Percentiles rank a stretch among this genome's conserved stretches.
Conservation (phyloP, 1,139 yeast genomes). For the Yamadazyma diospyri region DNA sequence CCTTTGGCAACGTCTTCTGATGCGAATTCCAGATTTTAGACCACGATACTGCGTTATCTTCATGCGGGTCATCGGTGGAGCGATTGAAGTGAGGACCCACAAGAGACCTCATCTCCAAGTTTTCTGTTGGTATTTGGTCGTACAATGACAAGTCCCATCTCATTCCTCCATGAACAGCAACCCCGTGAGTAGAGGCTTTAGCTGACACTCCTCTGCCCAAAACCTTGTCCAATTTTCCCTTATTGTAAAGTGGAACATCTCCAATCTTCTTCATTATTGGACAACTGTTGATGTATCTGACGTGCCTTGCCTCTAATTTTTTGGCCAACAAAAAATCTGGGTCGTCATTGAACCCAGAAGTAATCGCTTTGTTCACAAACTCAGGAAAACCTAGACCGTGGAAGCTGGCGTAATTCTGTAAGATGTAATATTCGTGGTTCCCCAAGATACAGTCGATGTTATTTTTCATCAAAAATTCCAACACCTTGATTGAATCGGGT, state of each 20-base stretch:
- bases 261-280: conserved; percentile 65
- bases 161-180: conserved; percentile 79
- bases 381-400: conserved; percentile 45
- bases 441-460: conserved; percentile 76
- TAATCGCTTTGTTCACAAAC: conserved; percentile 9
- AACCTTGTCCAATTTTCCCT: conserved; percentile 17
- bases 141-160: conserved; percentile 56
- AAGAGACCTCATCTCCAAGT: conserved; percentile 59
- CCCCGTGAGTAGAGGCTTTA: conserved; percentile 40
- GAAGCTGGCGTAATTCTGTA: conserved; percentile 57
- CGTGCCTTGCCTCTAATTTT: conserved; percentile 55
- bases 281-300: conserved; percentile 55
- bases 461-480: conserved; percentile 62
- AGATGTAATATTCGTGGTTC: conserved; percentile 74
- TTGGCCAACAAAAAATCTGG: conserved; percentile 61
- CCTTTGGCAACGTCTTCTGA: conserved; percentile 31
- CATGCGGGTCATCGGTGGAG: conserved; percentile 50
- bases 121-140: conserved; percentile 60
- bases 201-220: conserved; percentile 11
- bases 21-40: conserved; percentile 57
- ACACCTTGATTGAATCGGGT: conserved; percentile 64
- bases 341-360: conserved; percentile 39
- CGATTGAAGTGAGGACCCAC: conserved; percentile 54
- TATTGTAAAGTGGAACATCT: conserved; percentile 45
- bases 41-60: conserved; percentile 58